Conservation (phyloP, 2,329 filamentous ascomycete species). For the Fusarium pininemorale region DNA sequence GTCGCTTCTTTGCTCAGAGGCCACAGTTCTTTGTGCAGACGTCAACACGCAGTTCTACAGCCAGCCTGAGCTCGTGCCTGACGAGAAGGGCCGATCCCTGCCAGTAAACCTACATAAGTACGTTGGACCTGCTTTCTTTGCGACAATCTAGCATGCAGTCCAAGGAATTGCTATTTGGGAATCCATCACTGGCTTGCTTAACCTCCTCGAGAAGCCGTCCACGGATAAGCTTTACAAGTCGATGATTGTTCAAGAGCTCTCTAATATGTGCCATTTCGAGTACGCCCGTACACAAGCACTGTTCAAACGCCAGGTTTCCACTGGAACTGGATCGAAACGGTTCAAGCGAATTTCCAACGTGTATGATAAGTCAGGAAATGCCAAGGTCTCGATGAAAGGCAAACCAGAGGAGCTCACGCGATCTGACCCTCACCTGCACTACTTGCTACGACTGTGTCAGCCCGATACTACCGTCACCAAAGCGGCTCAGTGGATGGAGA, state of each 20-base stretch:
- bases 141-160: constrained; percentile 50
- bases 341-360: constrained; percentile 53
- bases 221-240: constrained; percentile 45
- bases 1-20: constrained; percentile 45
- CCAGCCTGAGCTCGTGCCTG: constrained; percentile 53
- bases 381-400: constrained; percentile 52
- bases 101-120: constrained; percentile 52
- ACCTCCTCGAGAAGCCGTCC: constrained; percentile 36
- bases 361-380: constrained; percentile 48
- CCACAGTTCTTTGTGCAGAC: constrained; percentile 44
- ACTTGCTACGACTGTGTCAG: constrained; percentile 57
- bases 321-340: constrained; percentile 47
- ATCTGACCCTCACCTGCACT: constrained; percentile 53
- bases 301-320: constrained; percentile 54
- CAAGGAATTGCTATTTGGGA: constrained; percentile 51
- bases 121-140: constrained; percentile 54
- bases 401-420: constrained; percentile 52
- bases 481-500: constrained; percentile 53
- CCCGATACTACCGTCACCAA: constrained; percentile 46
- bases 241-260: constrained; percentile 56
- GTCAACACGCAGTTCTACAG: constrained; percentile 47
- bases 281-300: constrained; percentile 50
- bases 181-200: constrained; percentile 51
- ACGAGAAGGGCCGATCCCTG: constrained; percentile 54
- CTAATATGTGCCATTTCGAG: constrained; percentile 56